Conservation (phyloP, 768 basidiomycete genomes). For the Lactifluus hygrophoroides region DNA sequence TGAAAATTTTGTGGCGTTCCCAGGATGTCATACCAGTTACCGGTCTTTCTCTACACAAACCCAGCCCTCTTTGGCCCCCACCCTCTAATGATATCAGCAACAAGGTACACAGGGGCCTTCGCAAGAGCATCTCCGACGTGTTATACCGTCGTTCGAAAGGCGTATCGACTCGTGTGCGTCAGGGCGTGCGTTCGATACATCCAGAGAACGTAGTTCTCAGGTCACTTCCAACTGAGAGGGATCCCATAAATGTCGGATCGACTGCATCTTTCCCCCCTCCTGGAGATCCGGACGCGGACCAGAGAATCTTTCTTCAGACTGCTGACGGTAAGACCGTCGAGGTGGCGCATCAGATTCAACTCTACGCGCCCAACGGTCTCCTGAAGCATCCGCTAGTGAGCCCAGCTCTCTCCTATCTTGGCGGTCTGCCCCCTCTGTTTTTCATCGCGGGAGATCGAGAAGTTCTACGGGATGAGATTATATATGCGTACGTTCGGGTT, state of each 20-base stretch:
- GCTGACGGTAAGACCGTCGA: conserved; percentile 44
- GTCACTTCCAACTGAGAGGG: conserved; percentile 22
- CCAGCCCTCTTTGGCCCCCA: conserved; percentile 70
- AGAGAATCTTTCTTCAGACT: conserved; percentile 39
- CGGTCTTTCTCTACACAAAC: conserved; percentile 72
- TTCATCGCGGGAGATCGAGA: conserved; percentile 86
- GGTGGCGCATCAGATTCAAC: conserved; percentile 67
- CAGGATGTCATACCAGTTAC: conserved; percentile 77
- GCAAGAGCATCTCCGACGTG: conserved; percentile 51
- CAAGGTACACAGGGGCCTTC: conserved; percentile 49
- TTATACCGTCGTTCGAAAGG: conserved; percentile 30
- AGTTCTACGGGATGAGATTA: conserved; percentile 84
- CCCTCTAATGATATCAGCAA: conserved; percentile 56
- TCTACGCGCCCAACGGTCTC: conserved; percentile 77
- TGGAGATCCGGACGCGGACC: conserved; percentile 28
- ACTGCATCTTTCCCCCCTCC: conserved; percentile 37
- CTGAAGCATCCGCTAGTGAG: conserved; percentile 78
- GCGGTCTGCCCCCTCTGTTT: conserved; percentile 81
- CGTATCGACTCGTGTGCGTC: not conserved
- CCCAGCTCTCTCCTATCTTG: conserved; percentile 72
- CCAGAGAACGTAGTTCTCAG: conserved; percentile 16
- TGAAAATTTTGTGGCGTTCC: not conserved
- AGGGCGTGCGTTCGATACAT: not conserved
- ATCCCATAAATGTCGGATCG: conserved; percentile 41
- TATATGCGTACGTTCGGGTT: conserved; percentile 59